Evolutionary conservation across 2,329 filamentous ascomycete genomes (phyloP), one percentile per base, ranked within the genome.

Genomic region (Nigrospora osmanthi): DNA sequence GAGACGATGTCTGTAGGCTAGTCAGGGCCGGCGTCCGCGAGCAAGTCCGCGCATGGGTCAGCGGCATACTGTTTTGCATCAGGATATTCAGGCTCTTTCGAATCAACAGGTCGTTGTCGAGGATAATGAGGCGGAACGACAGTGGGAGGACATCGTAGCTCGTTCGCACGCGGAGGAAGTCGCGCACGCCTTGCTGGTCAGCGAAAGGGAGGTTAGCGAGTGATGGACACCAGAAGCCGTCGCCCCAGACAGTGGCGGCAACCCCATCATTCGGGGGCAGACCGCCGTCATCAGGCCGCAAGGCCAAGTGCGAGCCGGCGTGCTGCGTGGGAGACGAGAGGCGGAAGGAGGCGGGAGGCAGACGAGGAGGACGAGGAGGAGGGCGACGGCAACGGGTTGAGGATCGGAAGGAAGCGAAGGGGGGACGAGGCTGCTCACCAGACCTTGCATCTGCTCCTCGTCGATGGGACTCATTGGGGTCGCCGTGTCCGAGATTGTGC

Each of bases 91-190:
- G 72, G 65, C 89, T 96, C 76, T 97, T 96, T 72, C 94, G 95
- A 58, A 98, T 94, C 45, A 96, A 81, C 47, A 98, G 77, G 50
- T 90, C 84, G 50, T 89, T 97, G 67, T 98, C 94, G 63, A 98
- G 87, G 52, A 96, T 81, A 60, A 98, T 94, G 45, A 98, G 81
- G 52, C 93, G 87, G 69, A 95, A 98, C 54, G 90, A 96, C 49
- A 98, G 80, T 15, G 93, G 93, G 40, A 98, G 77, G 54, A 98
- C 93, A 70, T 98, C 93, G 73, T 98, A 98, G 65, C 90, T 96
- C 33, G 89, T 97, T 61, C 93, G 85, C 56, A 94, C 85, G 67
- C 90, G 95, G 63, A 98, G 82, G 69, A 98, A 98, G 57, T 95
- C 87, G 67, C 93, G 87, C 58, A 97, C 90, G 51, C 87, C 85